These are phyloP conservation scores for Fusarium newnesense DNA, from an alignment of 2,329 filamentous ascomycete species.

Conservation along the genomic window DNA sequence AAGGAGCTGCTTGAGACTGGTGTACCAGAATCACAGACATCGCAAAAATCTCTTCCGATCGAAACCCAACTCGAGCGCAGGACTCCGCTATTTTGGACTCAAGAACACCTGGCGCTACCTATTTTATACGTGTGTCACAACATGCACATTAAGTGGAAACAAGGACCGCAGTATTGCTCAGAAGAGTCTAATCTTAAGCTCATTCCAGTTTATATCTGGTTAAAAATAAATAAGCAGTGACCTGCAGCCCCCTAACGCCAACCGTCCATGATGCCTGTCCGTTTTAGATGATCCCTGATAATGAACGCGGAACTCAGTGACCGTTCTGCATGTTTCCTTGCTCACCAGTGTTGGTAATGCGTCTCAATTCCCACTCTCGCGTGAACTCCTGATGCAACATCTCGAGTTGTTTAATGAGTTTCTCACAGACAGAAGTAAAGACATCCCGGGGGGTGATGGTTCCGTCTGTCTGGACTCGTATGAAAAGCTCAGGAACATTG, in stretches of 20 bases:
- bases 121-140: background rate
- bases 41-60: constrained; percentile 10
- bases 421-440: constrained; percentile 81
- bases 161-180: constrained; percentile 9
- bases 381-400: constrained; percentile 88
- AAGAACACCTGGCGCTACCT: background rate
- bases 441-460: constrained; percentile 89
- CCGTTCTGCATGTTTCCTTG: constrained; percentile 59
- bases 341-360: constrained; percentile 78
- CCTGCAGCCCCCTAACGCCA: constrained; percentile 43
- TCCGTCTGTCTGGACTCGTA: constrained; percentile 94
- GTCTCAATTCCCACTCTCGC: constrained; percentile 88
- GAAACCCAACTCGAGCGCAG: background rate
- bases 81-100: background rate
- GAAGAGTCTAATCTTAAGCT: constrained; percentile 34
- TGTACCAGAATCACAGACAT: background rate
- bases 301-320: constrained; percentile 37
- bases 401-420: constrained; percentile 83
- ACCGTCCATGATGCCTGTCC: constrained; percentile 34
- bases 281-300: constrained; percentile 19
- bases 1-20: constrained; percentile 42
- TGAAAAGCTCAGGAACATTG: constrained; percentile 69
- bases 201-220: constrained; percentile 24
- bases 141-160: constrained; percentile 19
- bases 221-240: constrained; percentile 36